These are phyloP conservation scores for Penicillium crystallinum DNA, from an alignment of 495 filamentous ascomycete species.

Conservation along the genomic window DNA sequence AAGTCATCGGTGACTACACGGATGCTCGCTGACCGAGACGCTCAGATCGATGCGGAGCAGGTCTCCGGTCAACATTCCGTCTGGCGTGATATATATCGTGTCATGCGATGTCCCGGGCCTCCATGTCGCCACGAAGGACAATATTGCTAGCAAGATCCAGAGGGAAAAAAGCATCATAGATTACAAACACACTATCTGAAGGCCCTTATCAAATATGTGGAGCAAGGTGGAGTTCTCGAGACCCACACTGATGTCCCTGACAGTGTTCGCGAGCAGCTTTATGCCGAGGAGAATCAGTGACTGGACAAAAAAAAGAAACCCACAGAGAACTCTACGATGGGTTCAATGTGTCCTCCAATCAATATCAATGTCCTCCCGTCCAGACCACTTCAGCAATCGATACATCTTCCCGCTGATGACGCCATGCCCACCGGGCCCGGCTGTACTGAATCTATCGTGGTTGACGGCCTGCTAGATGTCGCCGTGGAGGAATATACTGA, in stretches of 20 bases:
- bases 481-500: slow-evolving; percentile 14
- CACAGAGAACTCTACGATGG: background rate
- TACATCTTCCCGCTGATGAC: background rate
- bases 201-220: background rate
- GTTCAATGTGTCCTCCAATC: background rate
- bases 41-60: slow-evolving; percentile 16
- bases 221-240: background rate
- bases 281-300: slow-evolving; percentile 1
- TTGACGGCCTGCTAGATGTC: slow-evolving; percentile 6
- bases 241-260: background rate
- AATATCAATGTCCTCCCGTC: slow-evolving; percentile 1
- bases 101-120: slow-evolving; percentile 17
- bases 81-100: slow-evolving; percentile 13
- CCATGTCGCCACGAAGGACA: slow-evolving; percentile 18
- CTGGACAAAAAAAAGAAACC: background rate
- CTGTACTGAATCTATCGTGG: background rate
- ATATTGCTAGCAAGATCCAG: slow-evolving; percentile 20
- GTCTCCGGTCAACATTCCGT: slow-evolving; percentile 6
- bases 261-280: slow-evolving; percentile 1
- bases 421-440: background rate
- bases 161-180: slow-evolving; percentile 9
- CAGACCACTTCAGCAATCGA: background rate
- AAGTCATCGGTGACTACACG: slow-evolving; percentile 10
- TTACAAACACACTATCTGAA: background rate
- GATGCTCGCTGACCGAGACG: slow-evolving; percentile 16